Conservation (phyloP, 805 yeast species). For the Teunomyces panamensis region DNA sequence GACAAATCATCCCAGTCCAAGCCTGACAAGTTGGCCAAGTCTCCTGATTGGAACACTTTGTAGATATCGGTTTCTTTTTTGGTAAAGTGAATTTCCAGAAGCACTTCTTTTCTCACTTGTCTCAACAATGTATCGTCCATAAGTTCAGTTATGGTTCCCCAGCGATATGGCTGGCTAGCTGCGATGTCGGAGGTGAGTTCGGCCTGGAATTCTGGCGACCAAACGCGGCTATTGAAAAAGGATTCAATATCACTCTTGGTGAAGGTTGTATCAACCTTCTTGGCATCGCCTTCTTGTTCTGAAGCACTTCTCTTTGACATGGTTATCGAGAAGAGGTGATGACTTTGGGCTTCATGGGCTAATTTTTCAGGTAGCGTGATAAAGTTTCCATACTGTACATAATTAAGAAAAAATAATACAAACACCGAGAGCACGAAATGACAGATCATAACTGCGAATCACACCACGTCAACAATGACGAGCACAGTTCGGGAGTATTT, state of each 20-base stretch:
- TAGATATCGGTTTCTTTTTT: constrained; percentile 96
- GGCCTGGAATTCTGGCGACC: constrained; percentile 39
- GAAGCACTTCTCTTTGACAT: constrained; percentile 4
- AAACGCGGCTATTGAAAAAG: constrained; percentile 47
- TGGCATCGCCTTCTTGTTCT: neutral
- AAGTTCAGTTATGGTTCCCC: constrained; percentile 80
- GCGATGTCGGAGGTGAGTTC: constrained; percentile 43
- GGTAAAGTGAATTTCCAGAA: constrained; percentile 82
- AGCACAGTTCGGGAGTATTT: too few species aligned
- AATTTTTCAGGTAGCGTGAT: constrained; percentile 2
- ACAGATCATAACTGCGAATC: too few species aligned
- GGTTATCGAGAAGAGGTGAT: neutral
- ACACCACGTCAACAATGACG: too few species aligned
- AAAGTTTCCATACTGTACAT: too few species aligned
- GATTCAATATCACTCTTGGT: neutral
- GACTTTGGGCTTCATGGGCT: neutral
- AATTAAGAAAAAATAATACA: neutral
- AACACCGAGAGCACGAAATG: too few species aligned
- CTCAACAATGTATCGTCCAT: constrained; percentile 75
- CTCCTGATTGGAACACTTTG: constrained; percentile 87
- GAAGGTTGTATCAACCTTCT: constrained; percentile 3
- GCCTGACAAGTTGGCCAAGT: constrained; percentile 87
- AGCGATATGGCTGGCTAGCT: constrained; percentile 73
- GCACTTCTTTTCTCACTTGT: constrained; percentile 80
- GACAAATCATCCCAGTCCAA: constrained; percentile 71